Percentiles rank a stretch among this genome's conserved stretches.
These are phyloP conservation scores for Lyophyllum atratum DNA, from an alignment of 768 basidiomycete genomes.

Conservation along the genomic window DNA sequence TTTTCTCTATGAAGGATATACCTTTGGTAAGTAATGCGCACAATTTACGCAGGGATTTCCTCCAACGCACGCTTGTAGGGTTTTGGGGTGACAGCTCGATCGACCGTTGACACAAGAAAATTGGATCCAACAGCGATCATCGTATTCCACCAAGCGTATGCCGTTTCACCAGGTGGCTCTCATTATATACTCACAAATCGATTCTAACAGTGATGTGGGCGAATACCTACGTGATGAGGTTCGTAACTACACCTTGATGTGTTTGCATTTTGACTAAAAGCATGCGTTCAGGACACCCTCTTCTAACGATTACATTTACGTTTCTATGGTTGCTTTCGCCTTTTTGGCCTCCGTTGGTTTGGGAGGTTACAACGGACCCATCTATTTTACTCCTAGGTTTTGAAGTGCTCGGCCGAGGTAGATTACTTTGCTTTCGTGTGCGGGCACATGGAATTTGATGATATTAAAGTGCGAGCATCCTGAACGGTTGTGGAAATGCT, in stretches of 20 bases:
- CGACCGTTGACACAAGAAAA: slow-evolving; percentile 95
- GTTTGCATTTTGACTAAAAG: slow-evolving; percentile 7
- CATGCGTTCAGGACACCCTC: slow-evolving; percentile 64
- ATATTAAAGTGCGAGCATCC: background rate
- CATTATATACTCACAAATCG: slow-evolving; percentile 2
- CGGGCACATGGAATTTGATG: slow-evolving; percentile 14
- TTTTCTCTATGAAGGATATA: slow-evolving; percentile 94
- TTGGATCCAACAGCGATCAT: slow-evolving; percentile 96
- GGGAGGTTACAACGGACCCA: slow-evolving; percentile 17
- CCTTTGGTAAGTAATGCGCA: slow-evolving; percentile 66
- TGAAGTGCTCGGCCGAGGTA: slow-evolving; percentile 47
- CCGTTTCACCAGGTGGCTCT: slow-evolving; percentile 8
- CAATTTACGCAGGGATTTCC: slow-evolving; percentile 6
- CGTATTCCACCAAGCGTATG: slow-evolving; percentile 97
- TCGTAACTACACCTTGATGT: slow-evolving; percentile 16
- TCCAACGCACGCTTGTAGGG: slow-evolving; percentile 54
- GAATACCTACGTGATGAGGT: slow-evolving; percentile 98
- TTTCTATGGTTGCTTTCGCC: slow-evolving; percentile 1
- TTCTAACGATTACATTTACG: slow-evolving; percentile 46
- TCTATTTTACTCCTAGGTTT: slow-evolving; percentile 27
- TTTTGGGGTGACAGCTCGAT: slow-evolving; percentile 95
- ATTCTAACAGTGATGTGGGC: slow-evolving; percentile 78
- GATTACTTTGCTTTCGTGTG: slow-evolving; percentile 17
- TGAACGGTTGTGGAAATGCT: background rate
- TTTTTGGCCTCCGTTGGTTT: slow-evolving; percentile 5